Base-by-base conservation (phyloP, 2,329 filamentous ascomycete genomes). In the Scopulariopsis brevicaulis region DNA sequence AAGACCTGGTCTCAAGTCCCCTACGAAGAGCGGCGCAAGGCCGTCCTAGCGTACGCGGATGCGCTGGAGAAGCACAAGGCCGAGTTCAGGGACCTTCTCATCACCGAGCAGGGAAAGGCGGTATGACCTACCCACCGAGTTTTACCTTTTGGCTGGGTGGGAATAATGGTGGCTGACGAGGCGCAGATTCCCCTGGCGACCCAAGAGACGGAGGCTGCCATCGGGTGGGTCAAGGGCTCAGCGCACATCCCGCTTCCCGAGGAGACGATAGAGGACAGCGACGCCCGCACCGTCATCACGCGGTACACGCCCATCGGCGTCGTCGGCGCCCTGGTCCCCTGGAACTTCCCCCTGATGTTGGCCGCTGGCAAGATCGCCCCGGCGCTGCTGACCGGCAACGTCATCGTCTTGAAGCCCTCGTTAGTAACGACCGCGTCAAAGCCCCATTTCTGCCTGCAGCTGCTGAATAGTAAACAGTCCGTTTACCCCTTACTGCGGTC, bases 301-400 rank as follows among this genome's bases (percentile, higher is more conserved):
- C 73, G 4, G 68, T 73, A 71, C 61, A 65, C 65, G 1, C 75
- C 75, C 0, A 64, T 78, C 22, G 76, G 76, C 1, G 71, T 77
- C 3, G 66, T 65, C 3, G 60, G 60, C 7, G 79, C 71, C 15
- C 81, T 82, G 37, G 69, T 79, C 1, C 78, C 79, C 0, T 82
- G 79, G 78, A 83, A 83, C 63, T 80, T 78, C 60, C 81, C 82
- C 5, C 66, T 85, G n/a, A 64, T 76, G 24, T 67, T 83, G 2
- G 74, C 72, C 6, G 65, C 74, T 10, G 73, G 74, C 57, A 86
- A 86, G 67, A 70, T 86, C 28, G 76, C 74, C 1, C 78, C 81
- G 0, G 79, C 80, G 1, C 65, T 86, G 0, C 61, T 84, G 40
- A 80, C 82, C 0, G 81, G 81, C 11, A 82, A 82, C 61, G 68